These are phyloP conservation scores for Phytopythium mirpurense DNA, from an alignment of 352 stramenopile species.

Conservation along the genomic window DNA sequence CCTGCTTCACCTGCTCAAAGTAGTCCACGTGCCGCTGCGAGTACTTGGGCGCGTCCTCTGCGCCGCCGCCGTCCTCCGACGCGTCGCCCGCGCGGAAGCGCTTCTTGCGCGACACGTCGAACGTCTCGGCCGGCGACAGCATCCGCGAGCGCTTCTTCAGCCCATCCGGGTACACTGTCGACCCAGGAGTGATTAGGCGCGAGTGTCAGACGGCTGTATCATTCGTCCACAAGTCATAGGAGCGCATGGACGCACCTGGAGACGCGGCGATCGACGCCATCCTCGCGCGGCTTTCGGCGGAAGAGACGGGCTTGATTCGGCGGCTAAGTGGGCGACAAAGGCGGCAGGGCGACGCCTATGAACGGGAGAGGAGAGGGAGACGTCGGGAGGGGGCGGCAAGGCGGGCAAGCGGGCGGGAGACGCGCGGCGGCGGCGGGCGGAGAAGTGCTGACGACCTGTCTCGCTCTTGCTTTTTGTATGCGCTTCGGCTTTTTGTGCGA, in stretches of 20 bases:
- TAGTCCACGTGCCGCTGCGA: constrained; percentile 85
- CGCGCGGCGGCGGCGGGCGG: too few species aligned
- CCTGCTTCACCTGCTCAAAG: constrained; percentile 83
- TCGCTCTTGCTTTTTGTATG: neutral
- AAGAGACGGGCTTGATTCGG: neutral
- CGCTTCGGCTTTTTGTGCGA: neutral
- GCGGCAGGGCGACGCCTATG: neutral
- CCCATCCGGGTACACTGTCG: constrained; percentile 37
- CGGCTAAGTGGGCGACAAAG: neutral
- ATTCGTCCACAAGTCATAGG: neutral
- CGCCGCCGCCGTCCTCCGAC: constrained; percentile 8
- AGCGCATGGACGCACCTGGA: constrained; percentile 22
- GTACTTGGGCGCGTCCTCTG: constrained; percentile 72
- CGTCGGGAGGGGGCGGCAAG: neutral
- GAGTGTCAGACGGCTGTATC: neutral
- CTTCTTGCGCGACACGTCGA: constrained; percentile 58
- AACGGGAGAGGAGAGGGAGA: neutral
- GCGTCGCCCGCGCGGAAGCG: constrained; percentile 26
- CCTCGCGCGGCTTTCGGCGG: neutral
- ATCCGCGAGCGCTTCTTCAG: constrained; percentile 78
- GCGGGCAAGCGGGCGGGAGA: too few species aligned
- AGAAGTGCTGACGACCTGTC: too few species aligned
- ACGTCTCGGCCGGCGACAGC: constrained; percentile 28
- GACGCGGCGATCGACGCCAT: constrained; percentile 80
- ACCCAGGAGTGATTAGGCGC: neutral